A percentile compares a stretch with the other conserved stretches of the same genome.
These are phyloP conservation scores for Mycena kentingensis DNA, from an alignment of 768 basidiomycete species.

Conservation along the genomic window DNA sequence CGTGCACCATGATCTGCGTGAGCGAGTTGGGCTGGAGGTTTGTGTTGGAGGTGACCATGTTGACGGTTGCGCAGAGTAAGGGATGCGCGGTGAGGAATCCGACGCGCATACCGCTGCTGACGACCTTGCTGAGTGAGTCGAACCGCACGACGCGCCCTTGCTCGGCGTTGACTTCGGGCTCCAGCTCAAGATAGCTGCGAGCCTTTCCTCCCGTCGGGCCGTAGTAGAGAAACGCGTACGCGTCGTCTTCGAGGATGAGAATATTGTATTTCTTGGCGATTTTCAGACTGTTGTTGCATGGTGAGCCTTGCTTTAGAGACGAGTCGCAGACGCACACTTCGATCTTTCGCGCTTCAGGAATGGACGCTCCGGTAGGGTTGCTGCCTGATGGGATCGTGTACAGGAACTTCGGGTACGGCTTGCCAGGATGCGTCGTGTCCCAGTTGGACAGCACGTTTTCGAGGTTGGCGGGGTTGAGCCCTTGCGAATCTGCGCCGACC, in stretches of 20 bases:
- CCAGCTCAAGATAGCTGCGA: slow-evolving; percentile 34
- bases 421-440: slow-evolving; percentile 54
- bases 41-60: slow-evolving; percentile 45
- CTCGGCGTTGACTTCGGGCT: slow-evolving; percentile 38
- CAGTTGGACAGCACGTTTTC: slow-evolving; percentile 41
- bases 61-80: slow-evolving; percentile 52
- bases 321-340: slow-evolving; percentile 16
- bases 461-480: slow-evolving; percentile 51
- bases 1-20: slow-evolving; percentile 49
- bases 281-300: slow-evolving; percentile 53
- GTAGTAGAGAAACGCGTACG: slow-evolving; percentile 24
- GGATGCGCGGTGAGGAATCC: slow-evolving; percentile 66
- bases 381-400: slow-evolving; percentile 59
- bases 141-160: slow-evolving; percentile 57
- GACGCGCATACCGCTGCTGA: slow-evolving; percentile 58
- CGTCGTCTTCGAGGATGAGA: slow-evolving; percentile 47
- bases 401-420: slow-evolving; percentile 59
- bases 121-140: slow-evolving; percentile 71
- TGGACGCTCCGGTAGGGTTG: slow-evolving; percentile 36
- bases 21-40: slow-evolving; percentile 48
- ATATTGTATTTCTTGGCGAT: slow-evolving; percentile 62
- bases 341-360: slow-evolving; percentile 20
- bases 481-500: slow-evolving; percentile 58
- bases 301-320: slow-evolving; percentile 22
- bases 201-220: slow-evolving; percentile 17